Base-by-base conservation (phyloP, 2,329 filamentous ascomycete genomes). In the Dichotomopilus funicola region DNA sequence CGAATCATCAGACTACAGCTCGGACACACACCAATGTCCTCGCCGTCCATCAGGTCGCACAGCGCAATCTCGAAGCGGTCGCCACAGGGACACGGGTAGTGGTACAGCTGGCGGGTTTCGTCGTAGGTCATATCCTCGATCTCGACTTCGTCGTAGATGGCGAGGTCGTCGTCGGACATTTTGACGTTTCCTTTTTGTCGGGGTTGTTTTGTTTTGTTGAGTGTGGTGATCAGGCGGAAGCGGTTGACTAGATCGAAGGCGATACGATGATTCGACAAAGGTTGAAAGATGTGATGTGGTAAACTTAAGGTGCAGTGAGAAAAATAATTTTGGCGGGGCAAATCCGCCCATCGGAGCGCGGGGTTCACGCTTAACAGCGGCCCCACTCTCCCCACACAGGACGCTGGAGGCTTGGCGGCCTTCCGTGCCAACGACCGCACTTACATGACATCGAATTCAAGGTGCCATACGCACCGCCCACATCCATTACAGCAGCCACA, bases 41-140 rank as follows among this genome's bases (percentile, higher is more conserved):
- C 85, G 60, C 89, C 89, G 68, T 97, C 91, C 56, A 86, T 81
- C 65, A 99, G 76, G 70, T 97, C 91, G 54, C 80, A 83, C 54
- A 97, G 83, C 19, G 81, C 82, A 67, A 94, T 96, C 75, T 96
- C 89, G 75, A 99, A 99, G 58, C 89, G 83, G 75, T 99, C 94
- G 75, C 94, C 94, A 73, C 94, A 99, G 1, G 94, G 94, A 71
- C 94, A 99, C 11, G 94, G 94, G 71, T 95, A 96, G 74, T 92
- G 88, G 76, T 96, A 99, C 64, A 96, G 86, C 71, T 96, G 87
- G 42, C 91, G 80, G 4, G 79, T 78, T 47, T 84, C 75, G 72
- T 96, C 91, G 71, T 83, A 96, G 66, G 88, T 94, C 91, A 96
- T 95, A 73, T 99, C 94, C 72, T 97, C 92, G 75, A 97, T 96